phyloP scores from a whole-genome alignment of 208 protist species.

The Crithidia expoeki region DNA sequence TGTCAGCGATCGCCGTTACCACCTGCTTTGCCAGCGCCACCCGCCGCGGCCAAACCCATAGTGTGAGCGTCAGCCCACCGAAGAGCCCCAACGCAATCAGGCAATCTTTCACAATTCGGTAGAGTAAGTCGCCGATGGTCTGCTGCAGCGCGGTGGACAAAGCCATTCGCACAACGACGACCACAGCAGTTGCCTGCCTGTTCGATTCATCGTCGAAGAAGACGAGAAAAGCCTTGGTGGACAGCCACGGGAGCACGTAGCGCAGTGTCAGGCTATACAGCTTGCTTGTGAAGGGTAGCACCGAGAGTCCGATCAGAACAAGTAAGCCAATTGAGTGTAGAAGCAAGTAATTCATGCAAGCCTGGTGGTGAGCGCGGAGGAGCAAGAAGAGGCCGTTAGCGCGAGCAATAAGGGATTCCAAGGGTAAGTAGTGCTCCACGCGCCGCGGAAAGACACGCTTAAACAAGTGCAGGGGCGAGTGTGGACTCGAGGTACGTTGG shows the following conservation, averaged over 20 bases:
- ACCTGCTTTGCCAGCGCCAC: conserved; percentile 35
- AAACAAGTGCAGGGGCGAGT: conserved; percentile 13
- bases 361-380: conserved; percentile 47
- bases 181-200: conserved; percentile 17
- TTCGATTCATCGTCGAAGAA: conserved; percentile 60
- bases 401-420: conserved; percentile 26
- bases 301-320: conserved; percentile 68
- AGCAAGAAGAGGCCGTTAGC: conserved; percentile 53
- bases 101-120: conserved; percentile 55
- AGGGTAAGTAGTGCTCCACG: conserved; percentile 26
- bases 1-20: conserved; percentile 40
- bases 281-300: conserved; percentile 67
- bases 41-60: conserved; percentile 55
- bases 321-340: conserved; percentile 48
- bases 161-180: conserved; percentile 37
- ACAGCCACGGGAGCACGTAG: conserved; percentile 70
- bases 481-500: neutral
- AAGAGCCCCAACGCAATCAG: conserved; percentile 47
- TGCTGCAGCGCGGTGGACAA: conserved; percentile 54
- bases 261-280: conserved; percentile 70
- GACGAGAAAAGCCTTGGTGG: conserved; percentile 56
- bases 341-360: conserved; percentile 55
- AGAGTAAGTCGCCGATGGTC: conserved; percentile 71
- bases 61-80: conserved; percentile 23
- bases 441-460: conserved; percentile 11